A percentile compares a stretch with the other conserved stretches of the same genome.
Evolutionary conservation across 2,329 filamentous ascomycete genomes (phyloP).

Genomic region (Colletotrichum noveboracense): DNA sequence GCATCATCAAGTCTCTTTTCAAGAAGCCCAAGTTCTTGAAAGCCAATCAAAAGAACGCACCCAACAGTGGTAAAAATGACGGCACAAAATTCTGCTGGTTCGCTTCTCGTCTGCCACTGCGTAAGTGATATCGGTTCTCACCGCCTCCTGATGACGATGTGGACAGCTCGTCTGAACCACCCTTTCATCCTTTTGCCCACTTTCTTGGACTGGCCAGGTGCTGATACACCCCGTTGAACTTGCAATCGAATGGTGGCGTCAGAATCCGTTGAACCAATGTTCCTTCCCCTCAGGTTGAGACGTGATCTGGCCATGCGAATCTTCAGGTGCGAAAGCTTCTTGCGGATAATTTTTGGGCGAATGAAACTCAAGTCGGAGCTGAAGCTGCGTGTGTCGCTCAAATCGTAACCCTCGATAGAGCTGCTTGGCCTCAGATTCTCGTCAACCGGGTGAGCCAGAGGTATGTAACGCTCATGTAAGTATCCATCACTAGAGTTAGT

Average conservation of each 20-base stretch:
- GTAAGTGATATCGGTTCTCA: not conserved
- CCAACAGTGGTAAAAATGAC: not conserved
- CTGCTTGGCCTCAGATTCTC: not conserved
- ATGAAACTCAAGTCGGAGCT: constrained; percentile 4
- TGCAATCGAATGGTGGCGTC: not conserved
- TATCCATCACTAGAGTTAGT: not conserved
- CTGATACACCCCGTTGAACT: not conserved
- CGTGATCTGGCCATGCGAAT: constrained; percentile 16
- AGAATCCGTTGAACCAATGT: not conserved
- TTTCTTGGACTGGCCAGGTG: not conserved
- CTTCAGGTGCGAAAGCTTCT: constrained; percentile 21
- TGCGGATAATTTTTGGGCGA: constrained; percentile 4
- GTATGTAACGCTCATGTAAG: constrained; percentile 7
- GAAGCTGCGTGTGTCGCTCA: constrained; percentile 13
- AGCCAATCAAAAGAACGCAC: constrained; percentile 13
- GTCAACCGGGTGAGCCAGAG: constrained; percentile 14
- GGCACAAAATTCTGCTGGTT: not conserved
- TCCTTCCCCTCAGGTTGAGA: constrained; percentile 1
- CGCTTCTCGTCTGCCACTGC: not conserved
- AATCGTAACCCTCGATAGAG: constrained; percentile 4
- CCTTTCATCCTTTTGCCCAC: not conserved
- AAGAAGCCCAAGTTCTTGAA: constrained; percentile 1
- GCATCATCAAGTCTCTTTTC: not conserved
- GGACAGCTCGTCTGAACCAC: constrained; percentile 7
- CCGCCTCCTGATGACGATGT: not conserved